Base-by-base conservation (phyloP, 495 filamentous ascomycete species). In the Alectoria sarmentosa region DNA sequence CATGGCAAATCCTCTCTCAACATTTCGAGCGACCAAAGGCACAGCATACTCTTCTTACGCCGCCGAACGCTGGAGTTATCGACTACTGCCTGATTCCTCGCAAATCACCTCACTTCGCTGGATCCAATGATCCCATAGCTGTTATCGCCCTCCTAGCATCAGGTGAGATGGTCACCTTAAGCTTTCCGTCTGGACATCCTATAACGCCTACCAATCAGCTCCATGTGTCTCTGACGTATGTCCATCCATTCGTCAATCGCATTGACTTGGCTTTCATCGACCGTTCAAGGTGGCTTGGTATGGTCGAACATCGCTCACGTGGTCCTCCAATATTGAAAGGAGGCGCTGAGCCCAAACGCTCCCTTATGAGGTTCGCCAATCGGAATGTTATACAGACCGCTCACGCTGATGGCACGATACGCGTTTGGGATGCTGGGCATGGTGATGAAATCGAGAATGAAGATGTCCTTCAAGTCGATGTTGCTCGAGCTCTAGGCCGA, bases 391-490 rank as follows among this genome's bases (percentile, higher is more conserved):
- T 94, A 21, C 86, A 90, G 58, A 90, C 89, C 6, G 85, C 89
- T 0, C 92, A 98, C 73, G 90, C 84, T 8, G 94, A 98, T 75
- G 90, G 92, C 44, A 94, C 87, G 1, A 76, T 98, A 14, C 80
- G 91, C 10, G 76, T 97, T 15, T 98, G 92, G 91, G 94, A 98
- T 73, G 82, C 86, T 36, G 95, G 95, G 0, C 86, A 93, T 68
- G 88, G 83, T 9, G 94, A 98, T 72, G 91, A 97, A 71, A 86
- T 98, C 62, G 94, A 98, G 75, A 98, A 98, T 70, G 79, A 83
- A 34, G 79, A 79, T 17, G 82, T 90, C 41, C 77, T 97, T 54
- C 92, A 98, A 76, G 84, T 95, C 3, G 93, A 98, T 73, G 75
- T 96, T 34, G 84, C 86, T 15, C 83, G 91, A 65, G 92, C 92